Base-by-base conservation (phyloP, 2,329 filamentous ascomycete species). In the Whalleya microplaca region DNA sequence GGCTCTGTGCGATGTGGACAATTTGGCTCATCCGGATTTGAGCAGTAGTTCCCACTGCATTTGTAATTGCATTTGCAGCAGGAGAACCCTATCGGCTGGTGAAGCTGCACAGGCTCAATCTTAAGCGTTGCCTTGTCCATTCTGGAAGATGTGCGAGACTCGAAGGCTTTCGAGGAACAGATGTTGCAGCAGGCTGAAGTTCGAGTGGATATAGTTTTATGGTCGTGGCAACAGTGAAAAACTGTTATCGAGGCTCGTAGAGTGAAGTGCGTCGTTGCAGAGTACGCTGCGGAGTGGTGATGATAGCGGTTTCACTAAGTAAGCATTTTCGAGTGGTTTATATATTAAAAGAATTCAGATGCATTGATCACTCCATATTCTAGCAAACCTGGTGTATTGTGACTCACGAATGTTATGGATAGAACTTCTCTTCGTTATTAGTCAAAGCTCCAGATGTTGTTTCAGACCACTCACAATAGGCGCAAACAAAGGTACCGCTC, bases 31-130 rank as follows among this genome's bases (percentile, higher is more conserved):
- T 65, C 50, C 12, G 67, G 67, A 18, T 69, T 69, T 14, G 66
- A 67, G 56, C 66, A 69, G 45, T 54, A 55, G 27, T 49, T 62
- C 6, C 67, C 67, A 47, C 65, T 68, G 51, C 67, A 68, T 12
- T 50, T 55, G 41, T 66, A 68, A 10, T 45, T 50, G 37, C 67
- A 69, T 18, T 62, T 48, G 32, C 67, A 69, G 47, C 67, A 69
- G 9, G 64, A 61, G 54, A 69, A 68, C 44, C 67, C 67, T 21
- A 67, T 68, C 21, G 67, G 67, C 44, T 69, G 67, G 52, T 68
- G 67, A 5, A 19, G 40, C 42, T 58, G 46, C 18, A 18, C 45
- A 6, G 45, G 20, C 10, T 48, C 45, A 49, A 61, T 56, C 4
- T 5, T 21, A 2, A 23, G 12, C 21, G 14, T 6, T 41, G 23